Evolutionary conservation across 257 asterid species (phyloP).

Genomic region (Plectranthus barbatus): DNA sequence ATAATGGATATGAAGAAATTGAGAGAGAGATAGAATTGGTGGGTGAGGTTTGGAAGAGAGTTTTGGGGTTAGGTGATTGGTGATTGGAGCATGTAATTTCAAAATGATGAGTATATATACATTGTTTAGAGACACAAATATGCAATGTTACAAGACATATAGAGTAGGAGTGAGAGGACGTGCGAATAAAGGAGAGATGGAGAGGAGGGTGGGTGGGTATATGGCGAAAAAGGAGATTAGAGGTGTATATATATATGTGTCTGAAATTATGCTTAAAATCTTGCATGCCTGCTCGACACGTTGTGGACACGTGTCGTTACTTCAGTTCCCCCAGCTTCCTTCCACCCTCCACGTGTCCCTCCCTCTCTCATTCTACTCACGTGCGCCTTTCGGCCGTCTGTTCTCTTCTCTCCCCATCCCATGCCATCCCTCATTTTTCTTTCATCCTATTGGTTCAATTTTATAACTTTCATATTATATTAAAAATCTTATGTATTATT

Average conservation of each 20-base stretch:
- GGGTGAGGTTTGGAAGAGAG: too few species aligned
- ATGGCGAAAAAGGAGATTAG: background rate
- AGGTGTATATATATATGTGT: background rate
- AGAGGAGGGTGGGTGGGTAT: too few species aligned
- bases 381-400: conserved; percentile 11
- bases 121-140: background rate
- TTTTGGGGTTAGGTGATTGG: too few species aligned
- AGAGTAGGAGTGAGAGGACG: background rate
- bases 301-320: conserved; percentile 33
- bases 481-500: too few species aligned
- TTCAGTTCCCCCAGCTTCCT: background rate
- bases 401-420: background rate
- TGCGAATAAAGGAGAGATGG: background rate
- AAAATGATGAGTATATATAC: background rate
- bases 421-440: background rate
- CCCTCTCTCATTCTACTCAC: background rate
- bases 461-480: too few species aligned
- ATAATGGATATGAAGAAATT: too few species aligned
- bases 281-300: conserved; percentile 47
- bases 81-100: too few species aligned
- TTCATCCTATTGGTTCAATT: too few species aligned
- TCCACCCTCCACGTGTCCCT: conserved; percentile 37
- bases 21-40: too few species aligned
- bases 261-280: background rate
- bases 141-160: background rate